Conservation (phyloP, 2,329 filamentous ascomycete genomes). For the Calycina herbarum region DNA sequence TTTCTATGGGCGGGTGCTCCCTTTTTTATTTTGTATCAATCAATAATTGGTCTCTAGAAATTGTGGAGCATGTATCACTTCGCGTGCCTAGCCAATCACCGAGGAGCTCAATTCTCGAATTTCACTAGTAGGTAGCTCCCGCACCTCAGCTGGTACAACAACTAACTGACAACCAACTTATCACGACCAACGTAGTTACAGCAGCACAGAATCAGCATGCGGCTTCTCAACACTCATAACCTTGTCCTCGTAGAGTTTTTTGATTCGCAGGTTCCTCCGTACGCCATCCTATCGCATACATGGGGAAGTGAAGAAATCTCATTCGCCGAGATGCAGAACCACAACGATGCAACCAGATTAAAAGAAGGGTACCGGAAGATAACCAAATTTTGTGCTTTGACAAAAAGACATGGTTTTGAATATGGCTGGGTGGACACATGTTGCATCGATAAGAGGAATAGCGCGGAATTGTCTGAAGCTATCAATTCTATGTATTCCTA, state of each 20-base stretch:
- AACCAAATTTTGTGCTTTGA: neutral
- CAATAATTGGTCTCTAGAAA: too few species aligned
- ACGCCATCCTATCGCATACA: slow-evolving; percentile 38
- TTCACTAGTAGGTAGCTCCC: neutral
- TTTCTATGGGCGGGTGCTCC: too few species aligned
- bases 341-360: neutral
- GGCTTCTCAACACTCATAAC: neutral
- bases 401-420: slow-evolving; percentile 1
- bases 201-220: neutral
- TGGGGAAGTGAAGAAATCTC: slow-evolving; percentile 36
- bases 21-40: too few species aligned
- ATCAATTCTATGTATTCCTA: slow-evolving; percentile 10
- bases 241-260: neutral
- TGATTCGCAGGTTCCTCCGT: slow-evolving; percentile 23
- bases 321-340: slow-evolving; percentile 14
- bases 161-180: neutral
- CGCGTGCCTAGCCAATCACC: too few species aligned
- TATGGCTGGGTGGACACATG: slow-evolving; percentile 6
- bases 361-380: slow-evolving; percentile 12
- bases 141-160: neutral
- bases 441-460: slow-evolving; percentile 6
- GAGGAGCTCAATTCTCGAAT: too few species aligned
- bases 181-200: neutral
- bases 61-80: too few species aligned
- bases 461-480: slow-evolving; percentile 5